Base-by-base conservation (phyloP, 1,139 yeast genomes). In the Kodamaea plutei region DNA sequence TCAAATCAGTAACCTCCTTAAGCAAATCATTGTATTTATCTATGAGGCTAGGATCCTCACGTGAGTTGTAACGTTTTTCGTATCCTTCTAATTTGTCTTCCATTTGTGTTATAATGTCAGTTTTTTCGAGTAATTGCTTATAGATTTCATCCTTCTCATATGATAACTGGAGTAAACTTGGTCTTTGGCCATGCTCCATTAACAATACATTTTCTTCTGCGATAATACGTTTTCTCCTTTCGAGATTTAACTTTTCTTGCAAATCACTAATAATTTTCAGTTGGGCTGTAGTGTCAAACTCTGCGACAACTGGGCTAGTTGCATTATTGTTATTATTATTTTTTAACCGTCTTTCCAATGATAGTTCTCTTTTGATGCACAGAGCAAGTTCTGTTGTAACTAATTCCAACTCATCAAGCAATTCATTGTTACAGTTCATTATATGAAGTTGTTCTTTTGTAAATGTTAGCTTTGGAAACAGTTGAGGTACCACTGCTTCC, bases 321-420 rank as follows among this genome's bases (percentile, higher is more conserved):
- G 25, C 33, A 8, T 19, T 30, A 5, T 36, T 31, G 2, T 41
- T 26, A 20, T 2, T n/a, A 12, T 20, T 19, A 17, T 43, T 47
- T 25, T 47, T 54, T n/a, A 79, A 38, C 30, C 59, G 61, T 32
- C 62, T 61, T 45, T 80, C 88, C 25, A 82, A 50, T 6, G 62
- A 54, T 15, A 81, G 61, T 51, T 83, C 93, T 29, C 91, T 61
- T 31, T 74, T 71, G 30, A 83, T 79, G 0, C 88, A 78, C 14
- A 76, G 73, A 0, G 88, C 89, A 30, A 83, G 62, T 47, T 83
- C 93, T 13, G 74, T 71, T 2, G 89, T 79, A 1, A 83, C 79
- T 20, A 80, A 50, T 38, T 79, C 81, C 29, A 83, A 56, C 49
- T 83, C 91, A 38, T 71, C 68, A 44, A 80, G 61, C 26, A 83